A percentile compares a stretch with the other conserved stretches of the same genome.
Conservation (phyloP, 257 asterid genomes). For the Solanum chilense region DNA sequence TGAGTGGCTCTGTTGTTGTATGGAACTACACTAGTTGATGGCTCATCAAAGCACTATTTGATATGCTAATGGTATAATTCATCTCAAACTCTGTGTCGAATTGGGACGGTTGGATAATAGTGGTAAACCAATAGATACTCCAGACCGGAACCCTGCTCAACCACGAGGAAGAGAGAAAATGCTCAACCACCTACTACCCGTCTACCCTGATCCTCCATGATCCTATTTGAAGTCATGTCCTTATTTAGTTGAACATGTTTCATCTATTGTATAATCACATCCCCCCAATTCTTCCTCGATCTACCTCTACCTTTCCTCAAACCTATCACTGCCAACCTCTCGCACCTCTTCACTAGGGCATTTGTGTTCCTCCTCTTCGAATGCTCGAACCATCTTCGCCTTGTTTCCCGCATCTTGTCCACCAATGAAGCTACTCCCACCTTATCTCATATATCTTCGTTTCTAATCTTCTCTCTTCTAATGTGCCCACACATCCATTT, state of each 20-base stretch:
- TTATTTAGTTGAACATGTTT: background rate
- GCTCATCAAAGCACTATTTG: too few relatives aligned
- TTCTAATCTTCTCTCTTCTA: background rate
- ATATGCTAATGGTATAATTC: too few relatives aligned
- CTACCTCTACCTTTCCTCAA: background rate
- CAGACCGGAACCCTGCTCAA: too few relatives aligned
- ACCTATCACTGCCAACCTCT: background rate
- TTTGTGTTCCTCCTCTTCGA: background rate
- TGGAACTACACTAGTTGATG: too few relatives aligned
- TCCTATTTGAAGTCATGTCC: background rate
- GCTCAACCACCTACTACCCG: too few relatives aligned
- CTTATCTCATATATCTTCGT: background rate
- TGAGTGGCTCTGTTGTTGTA: too few relatives aligned
- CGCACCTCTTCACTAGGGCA: background rate
- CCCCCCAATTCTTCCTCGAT: background rate
- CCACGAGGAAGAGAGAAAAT: too few relatives aligned
- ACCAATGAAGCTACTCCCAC: background rate
- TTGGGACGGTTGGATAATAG: too few relatives aligned
- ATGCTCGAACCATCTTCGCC: background rate
- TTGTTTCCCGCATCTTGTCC: background rate
- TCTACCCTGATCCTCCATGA: background rate
- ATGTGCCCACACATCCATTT: background rate
- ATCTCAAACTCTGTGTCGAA: too few relatives aligned
- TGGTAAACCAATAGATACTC: too few relatives aligned
- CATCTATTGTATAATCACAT: background rate